phyloP scores from a whole-genome alignment of 352 stramenopile species.

The Phytophthora multivora region DNA sequence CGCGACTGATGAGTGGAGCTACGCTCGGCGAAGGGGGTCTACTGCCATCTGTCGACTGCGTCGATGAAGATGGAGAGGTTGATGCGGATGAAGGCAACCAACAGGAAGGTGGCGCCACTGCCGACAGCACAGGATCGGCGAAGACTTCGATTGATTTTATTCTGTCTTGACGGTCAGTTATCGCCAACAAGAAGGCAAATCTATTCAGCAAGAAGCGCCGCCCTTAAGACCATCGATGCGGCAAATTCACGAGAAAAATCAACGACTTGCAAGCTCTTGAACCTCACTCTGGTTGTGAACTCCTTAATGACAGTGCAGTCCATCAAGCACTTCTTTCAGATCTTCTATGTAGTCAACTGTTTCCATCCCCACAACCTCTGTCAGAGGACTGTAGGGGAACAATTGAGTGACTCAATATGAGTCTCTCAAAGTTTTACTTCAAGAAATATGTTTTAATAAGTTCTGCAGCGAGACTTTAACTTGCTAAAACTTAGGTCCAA shows the following conservation, averaged over 20 bases:
- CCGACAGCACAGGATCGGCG: neutral
- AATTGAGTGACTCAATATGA: too few species aligned
- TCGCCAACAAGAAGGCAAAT: too few species aligned
- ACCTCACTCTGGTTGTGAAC: slow-evolving; percentile 34
- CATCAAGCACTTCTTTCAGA: slow-evolving; percentile 28
- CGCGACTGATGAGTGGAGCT: slow-evolving; percentile 29
- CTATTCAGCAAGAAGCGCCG: too few species aligned
- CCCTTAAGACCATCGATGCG: neutral
- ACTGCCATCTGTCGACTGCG: slow-evolving; percentile 18
- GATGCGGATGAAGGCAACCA: neutral
- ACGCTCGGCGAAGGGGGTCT: slow-evolving; percentile 36
- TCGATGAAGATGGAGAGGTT: neutral
- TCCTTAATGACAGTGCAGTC: slow-evolving; percentile 13
- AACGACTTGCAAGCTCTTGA: slow-evolving; percentile 23
- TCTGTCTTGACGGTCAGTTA: slow-evolving; percentile 3
- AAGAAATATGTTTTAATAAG: too few species aligned
- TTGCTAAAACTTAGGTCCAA: too few species aligned
- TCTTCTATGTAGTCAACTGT: slow-evolving; percentile 25
- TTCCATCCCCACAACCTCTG: too few species aligned
- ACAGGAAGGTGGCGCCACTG: neutral
- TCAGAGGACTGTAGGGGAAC: too few species aligned
- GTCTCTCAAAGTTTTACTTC: too few species aligned
- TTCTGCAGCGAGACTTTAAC: too few species aligned
- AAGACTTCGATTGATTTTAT: slow-evolving; percentile 27
- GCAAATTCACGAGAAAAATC: slow-evolving; percentile 10